Base-by-base conservation (phyloP, 495 filamentous ascomycete species). In the Xylaria grammica region DNA sequence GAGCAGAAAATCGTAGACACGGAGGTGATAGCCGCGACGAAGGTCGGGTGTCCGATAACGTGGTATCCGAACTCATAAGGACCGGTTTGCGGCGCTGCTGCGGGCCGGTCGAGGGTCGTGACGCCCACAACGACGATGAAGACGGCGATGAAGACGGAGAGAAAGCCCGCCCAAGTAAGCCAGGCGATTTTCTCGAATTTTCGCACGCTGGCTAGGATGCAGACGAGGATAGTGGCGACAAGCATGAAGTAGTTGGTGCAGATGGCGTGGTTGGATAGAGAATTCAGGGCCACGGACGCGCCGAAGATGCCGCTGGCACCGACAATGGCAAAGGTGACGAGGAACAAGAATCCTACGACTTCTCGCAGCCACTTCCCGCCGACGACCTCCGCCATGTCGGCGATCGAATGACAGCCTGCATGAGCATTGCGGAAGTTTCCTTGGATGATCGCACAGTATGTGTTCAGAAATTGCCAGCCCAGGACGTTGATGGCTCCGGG, bases 91-190 rank as follows among this genome's bases (percentile, higher is more conserved):
- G 71, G 71, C n/a, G 71, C 71, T n/a, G 69, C 62, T 4, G 71
- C 71, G 3, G 80, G 79, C 5, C 80, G 72, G 58, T 77, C 74
- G 30, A 69, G 71, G 9, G 68, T 73, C 0, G 79, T 82, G 9
- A 82, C 80, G 8, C 78, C 79, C 45, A 84, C 69, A 5, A 84
- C 82, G 55, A 84, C 75, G 34, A 85, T 82, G 30, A 84, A 77
- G 1, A 84, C 78, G 2, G 80, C 81, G 17, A 76, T 62, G 58
- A 81, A 79, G 13, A 83, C 75, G 30, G 70, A 79, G 8, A 73
- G 53, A 10, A 68, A 65, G 50, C 30, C 46, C 17, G 51, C 66
- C 56, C 45, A 65, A 55, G 76, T 78, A 10, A 84, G 66, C 81
- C 80, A 83, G 11, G 74, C 75, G 24, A 83, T 78, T 30, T 81